Evolutionary conservation across 2,329 filamentous ascomycete species (phyloP).

Genomic region (Graphiopsis chlorocephala): DNA sequence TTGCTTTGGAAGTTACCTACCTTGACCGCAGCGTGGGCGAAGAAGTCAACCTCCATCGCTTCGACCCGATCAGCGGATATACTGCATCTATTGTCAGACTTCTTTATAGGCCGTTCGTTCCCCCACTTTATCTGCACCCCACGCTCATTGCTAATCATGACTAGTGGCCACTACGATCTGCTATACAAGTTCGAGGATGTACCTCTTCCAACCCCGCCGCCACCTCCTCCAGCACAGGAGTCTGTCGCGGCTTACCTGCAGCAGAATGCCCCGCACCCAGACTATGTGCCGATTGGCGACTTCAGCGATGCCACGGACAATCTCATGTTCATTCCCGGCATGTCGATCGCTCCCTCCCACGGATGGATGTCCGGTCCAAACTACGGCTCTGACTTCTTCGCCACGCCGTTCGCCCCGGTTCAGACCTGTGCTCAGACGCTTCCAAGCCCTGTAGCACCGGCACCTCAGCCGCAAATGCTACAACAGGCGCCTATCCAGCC

Average conservation of each 20-base stretch:
- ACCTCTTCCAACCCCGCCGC: slow-evolving; percentile 25
- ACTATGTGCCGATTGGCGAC: slow-evolving; percentile 10
- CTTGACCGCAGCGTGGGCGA: slow-evolving; percentile 80
- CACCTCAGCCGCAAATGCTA: slow-evolving; percentile 30
- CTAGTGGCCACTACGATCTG: slow-evolving; percentile 85
- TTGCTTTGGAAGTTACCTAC: slow-evolving; percentile 85
- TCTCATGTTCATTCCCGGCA: slow-evolving; percentile 46
- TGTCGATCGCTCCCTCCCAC: slow-evolving; percentile 36
- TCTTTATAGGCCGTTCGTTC: slow-evolving; percentile 63
- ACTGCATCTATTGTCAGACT: slow-evolving; percentile 62
- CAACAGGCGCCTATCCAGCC: slow-evolving; percentile 27
- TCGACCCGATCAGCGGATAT: slow-evolving; percentile 50
- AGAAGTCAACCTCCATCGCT: slow-evolving; percentile 69
- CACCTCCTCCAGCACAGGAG: slow-evolving; percentile 19
- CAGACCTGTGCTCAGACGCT: slow-evolving; percentile 27
- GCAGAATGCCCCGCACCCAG: slow-evolving; percentile 18
- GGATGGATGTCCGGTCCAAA: slow-evolving; percentile 28
- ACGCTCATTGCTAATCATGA: slow-evolving; percentile 22
- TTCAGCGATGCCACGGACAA: slow-evolving; percentile 36
- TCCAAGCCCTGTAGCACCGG: slow-evolving; percentile 25
- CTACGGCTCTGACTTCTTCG: slow-evolving; percentile 29
- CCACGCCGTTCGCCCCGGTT: slow-evolving; percentile 20
- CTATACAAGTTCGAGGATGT: slow-evolving; percentile 69
- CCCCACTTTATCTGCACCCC: slow-evolving; percentile 5
- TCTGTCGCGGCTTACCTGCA: slow-evolving; percentile 33